Evolutionary conservation across 2,329 filamentous ascomycete species (phyloP), one percentile per base, ranked within the genome.

Genomic region (Aspergillus quadricinctus): DNA sequence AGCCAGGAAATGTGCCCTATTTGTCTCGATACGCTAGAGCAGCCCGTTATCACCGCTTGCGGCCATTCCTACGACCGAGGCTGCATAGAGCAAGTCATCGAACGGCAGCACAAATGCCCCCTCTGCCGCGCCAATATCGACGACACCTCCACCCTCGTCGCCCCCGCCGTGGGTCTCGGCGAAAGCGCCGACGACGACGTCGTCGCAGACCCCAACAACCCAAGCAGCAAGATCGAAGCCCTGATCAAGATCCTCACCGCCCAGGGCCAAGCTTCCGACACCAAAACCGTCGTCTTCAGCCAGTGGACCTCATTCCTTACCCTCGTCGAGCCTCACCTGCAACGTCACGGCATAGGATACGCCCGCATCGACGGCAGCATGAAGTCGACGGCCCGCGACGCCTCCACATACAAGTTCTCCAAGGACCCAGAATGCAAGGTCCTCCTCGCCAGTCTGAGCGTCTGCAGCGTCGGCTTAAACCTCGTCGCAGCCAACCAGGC

Each of bases 401-500:
- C 79, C 17, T 86, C 89, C 0, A 86, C 95, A 48, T 73, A 81
- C 3, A 78, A 82, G 0, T 82, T 96, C 29, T 86, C 89, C 56
- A 78, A 79, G 2, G 86, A 94, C 55, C 79, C 85, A 0, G 71
- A 83, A 1, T 90, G 84, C 56, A 87, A 85, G 0, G 83, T 96
- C 63, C 81, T 96, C 78, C 85, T 96, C 2, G 92, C 92, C 2
- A 92, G 88, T 67, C 77, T 96, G 45, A 83, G 85, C 7, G 92
- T 94, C 6, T 93, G 90, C 72, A 89, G 87, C 52, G 91, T 96
- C 1, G 92, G 92, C 0, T 80, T 96, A 48, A 96, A 96, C 65
- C 82, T 96, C 11, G 89, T 92, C 0, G 86, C 90, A 0, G 92
- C 92, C 0, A 91, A 94, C 65, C 92, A 92, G 6, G 90, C 95